Base-by-base conservation (phyloP, 78 protist genomes). In the Isochrysis galbana region DNA sequence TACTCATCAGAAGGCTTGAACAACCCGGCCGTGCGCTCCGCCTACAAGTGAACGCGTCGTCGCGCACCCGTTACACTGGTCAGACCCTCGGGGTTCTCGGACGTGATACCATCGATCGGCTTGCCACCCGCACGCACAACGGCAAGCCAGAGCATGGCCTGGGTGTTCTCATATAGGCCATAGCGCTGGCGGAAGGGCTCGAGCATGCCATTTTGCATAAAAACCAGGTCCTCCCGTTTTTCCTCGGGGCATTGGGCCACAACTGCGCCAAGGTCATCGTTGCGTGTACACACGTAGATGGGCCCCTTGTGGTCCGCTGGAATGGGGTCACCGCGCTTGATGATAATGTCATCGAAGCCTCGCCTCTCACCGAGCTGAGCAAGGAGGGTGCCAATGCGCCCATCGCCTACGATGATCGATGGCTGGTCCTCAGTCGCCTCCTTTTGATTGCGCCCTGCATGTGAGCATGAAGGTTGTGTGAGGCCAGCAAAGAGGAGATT, bases 91-190 rank as follows among this genome's bases (percentile, higher is more conserved):
- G 82, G 82, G 42, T 5, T 5, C 23, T 29, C 82, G 21, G 11
- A 2, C n/a, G 11, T 39, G 36, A 1, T 3, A 2, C 84, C 84
- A 17, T 77, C 84, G 36, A 77, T 32, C 1, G 84, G 84, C 84
- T 77, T 77, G 84, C 84, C 84, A n/a, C 84, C 84, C 46, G 14
- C 10, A 17, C 84, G 84, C 84, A 39, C 39, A 11, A 36, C n/a
- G 29, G 84, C 84, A 19, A 77, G 21, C 84, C 84, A 77, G 14
- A 77, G 84, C 32, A 32, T 22, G 47, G 84, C 84, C 84, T 77
- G 84, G 7, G 84, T 39, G 36, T 4, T 3, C n/a, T 14, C 84
- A 46, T 77, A 77, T 26, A 80, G 7, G 55, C n/a, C 88, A 36
- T 44, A 0, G 22, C 38, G 32, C 41, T 80, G 51, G 54, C 21